Base-by-base conservation (phyloP, 345 rosid genomes). In the Citrus sp. region DNA sequence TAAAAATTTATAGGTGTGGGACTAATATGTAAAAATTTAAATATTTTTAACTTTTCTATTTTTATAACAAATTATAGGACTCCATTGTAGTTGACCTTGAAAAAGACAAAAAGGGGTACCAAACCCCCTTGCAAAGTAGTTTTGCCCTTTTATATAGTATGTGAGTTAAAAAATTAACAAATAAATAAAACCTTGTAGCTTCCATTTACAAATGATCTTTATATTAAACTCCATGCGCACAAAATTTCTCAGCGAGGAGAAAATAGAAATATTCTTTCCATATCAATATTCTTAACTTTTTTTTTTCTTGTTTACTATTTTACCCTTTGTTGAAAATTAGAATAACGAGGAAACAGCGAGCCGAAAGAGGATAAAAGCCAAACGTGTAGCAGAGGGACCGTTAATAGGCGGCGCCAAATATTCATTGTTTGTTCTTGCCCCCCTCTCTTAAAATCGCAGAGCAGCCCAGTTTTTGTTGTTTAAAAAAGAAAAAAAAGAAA, bases 401-500 rank as follows among this genome's bases (percentile, higher is more conserved):
- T 85, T 85, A 79, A 75, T 79, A 87, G 83, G 85, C 90, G 81
- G 90, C 89, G 90, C 91, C 89, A 86, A 86, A 86, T 84, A 89
- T 90, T 86, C 83, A 74, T 59, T 67, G 49, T 42, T 68, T 13
- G 75, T 70, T 81, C 38, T 19, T 77, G 77, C 21, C 70, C 21
- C 65, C 40, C 73, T 66, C 82, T 72, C 80, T 83, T 64, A 68
- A 81, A 84, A 76, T 7, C 83, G 74, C 80, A 79, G 13, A 78
- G 80, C 73, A 83, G 64, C 82, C 75, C 83, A 59, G 72, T 72
- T 79, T 78, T 73, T 34, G 73, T 38, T 54, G 75, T 80, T 82
- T 63, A 67, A 78, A 85, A 49, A 49, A 38, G 9, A 9, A 9
- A 40, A 40, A 4, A 77, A 78, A 82, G n/a, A n/a, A n/a, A n/a